phyloP scores from a whole-genome alignment of 306 rosid species.

The Quercus gilva region DNA sequence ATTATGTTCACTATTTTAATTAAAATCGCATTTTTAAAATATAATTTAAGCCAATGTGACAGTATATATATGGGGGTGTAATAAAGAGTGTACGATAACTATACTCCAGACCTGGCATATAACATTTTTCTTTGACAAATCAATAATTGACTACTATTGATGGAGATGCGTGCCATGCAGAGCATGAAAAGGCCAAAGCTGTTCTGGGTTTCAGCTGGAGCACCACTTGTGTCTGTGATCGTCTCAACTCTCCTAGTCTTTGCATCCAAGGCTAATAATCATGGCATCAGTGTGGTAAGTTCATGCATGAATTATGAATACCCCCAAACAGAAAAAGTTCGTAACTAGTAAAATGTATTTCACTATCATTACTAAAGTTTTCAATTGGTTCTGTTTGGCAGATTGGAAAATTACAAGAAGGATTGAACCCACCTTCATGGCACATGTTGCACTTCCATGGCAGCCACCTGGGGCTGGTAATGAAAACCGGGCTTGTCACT shows the following conservation, averaged over 20 bases:
- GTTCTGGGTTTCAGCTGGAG: conserved; percentile 97
- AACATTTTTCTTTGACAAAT: neutral
- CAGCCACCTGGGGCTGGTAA: conserved; percentile 47
- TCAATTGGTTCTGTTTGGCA: conserved; percentile 28
- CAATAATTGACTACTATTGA: neutral
- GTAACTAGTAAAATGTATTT: neutral
- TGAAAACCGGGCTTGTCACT: conserved; percentile 81
- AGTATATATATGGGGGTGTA: too few relatives aligned
- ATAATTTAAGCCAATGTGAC: too few relatives aligned
- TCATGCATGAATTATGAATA: neutral
- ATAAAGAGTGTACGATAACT: too few relatives aligned
- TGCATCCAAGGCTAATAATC: conserved; percentile 63
- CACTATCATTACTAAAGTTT: conserved; percentile 5
- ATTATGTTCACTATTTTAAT: too few relatives aligned
- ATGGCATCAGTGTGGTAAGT: conserved; percentile 79
- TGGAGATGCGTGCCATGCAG: conserved; percentile 36
- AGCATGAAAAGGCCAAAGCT: conserved; percentile 69
- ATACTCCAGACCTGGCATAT: too few relatives aligned
- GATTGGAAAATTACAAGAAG: conserved; percentile 84
- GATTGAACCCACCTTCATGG: conserved; percentile 90
- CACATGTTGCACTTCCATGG: conserved; percentile 63
- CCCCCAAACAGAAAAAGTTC: neutral
- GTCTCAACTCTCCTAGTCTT: conserved; percentile 73
- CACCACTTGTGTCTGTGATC: conserved; percentile 78
- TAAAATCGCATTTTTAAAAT: too few relatives aligned